Conservation (phyloP, 345 rosid genomes). For the Rhodamnia rubescens region DNA sequence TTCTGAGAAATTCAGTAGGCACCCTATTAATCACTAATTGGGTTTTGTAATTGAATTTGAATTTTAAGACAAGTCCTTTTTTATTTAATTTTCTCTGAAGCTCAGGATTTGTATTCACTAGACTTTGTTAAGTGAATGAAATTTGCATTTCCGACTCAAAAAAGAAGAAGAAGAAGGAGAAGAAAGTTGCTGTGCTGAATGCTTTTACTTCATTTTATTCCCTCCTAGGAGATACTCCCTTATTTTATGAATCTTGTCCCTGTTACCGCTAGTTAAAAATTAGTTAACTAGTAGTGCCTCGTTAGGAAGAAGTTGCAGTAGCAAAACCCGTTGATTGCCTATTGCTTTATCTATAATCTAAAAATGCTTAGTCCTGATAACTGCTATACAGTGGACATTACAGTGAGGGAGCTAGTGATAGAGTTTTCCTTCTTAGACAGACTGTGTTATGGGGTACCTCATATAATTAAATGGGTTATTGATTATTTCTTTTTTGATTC, state of each 20-base stretch:
- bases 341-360: not conserved
- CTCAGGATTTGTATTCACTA: too few species aligned
- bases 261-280: not conserved
- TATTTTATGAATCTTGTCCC: not conserved
- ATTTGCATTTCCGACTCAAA: too few species aligned
- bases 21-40: not conserved
- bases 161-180: rapidly evolving
- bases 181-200: not conserved
- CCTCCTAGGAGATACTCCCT: not conserved
- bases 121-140: too few species aligned
- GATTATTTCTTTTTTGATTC: not conserved
- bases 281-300: not conserved
- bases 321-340: not conserved
- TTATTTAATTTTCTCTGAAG: too few species aligned
- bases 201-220: not conserved
- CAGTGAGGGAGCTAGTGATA: not conserved
- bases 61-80: too few species aligned
- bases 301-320: not conserved
- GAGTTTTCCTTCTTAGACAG: not conserved
- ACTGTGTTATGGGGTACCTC: not conserved
- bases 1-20: not conserved
- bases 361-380: not conserved
- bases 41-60: too few species aligned
- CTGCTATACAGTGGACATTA: not conserved
- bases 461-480: not conserved